These are phyloP conservation scores for Pyrus bretschneideri DNA, from an alignment of 306 rosid species.

Conservation along the genomic window DNA sequence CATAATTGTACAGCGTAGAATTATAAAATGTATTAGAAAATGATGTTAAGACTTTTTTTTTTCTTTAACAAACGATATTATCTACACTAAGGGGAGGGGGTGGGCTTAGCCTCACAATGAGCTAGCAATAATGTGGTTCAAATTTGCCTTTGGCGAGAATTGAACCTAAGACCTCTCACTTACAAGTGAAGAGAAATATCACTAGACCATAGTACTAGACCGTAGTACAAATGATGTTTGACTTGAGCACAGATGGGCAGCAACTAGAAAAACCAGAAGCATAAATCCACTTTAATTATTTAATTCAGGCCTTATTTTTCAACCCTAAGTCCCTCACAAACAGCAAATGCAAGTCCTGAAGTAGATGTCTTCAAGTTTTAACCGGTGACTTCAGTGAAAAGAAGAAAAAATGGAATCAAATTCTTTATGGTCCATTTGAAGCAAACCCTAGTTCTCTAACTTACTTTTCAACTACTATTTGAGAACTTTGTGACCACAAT, in stretches of 20 bases:
- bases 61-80: no score
- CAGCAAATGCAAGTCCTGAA: constrained; percentile 4
- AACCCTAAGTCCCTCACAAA: constrained; percentile 11
- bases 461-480: background rate
- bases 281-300: background rate
- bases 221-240: constrained; percentile 13
- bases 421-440: constrained; percentile 14
- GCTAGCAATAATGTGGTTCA: no score
- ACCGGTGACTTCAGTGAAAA: background rate
- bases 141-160: no score
- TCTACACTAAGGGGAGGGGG: no score
- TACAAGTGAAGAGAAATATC: no score
- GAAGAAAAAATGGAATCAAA: background rate
- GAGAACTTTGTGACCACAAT: background rate
- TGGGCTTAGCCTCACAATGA: no score
- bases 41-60: constrained; percentile 20
- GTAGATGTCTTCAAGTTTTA: background rate
- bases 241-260: constrained; percentile 20
- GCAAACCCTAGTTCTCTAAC: background rate
- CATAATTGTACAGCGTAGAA: constrained; percentile 1
- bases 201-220: no score
- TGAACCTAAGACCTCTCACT: no score
- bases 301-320: background rate
- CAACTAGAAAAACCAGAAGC: constrained; percentile 18
- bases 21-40: background rate